Evolutionary conservation across 352 stramenopile species (phyloP), one percentile per base, ranked within the genome.

Genomic region (Phytophthora tentaculata): DNA sequence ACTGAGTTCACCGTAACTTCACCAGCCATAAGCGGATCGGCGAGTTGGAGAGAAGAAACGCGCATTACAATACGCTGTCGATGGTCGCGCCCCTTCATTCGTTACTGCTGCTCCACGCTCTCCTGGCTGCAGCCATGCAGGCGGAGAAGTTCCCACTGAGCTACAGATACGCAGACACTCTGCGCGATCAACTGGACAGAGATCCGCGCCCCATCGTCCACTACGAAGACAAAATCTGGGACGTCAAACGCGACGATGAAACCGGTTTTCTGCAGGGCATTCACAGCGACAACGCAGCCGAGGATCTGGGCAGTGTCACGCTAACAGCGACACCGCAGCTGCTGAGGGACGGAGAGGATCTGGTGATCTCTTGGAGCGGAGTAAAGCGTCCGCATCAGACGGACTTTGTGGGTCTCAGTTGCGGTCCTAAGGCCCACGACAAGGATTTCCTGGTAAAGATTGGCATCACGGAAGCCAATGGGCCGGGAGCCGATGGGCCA

Each of bases 391-490:
- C 81, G 17, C 78, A 91, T 61, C 59, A 67, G 9, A 79, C 77
- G 49, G 87, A 95, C 67, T 89, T 90, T 61, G 24, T 95, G 28
- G 81, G 68, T 16, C 68, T 95, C 59, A 91, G 78, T 57, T 95
- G 87, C 56, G 87, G 87, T 5, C 76, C 80, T 6, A 89, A 79
- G 24, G 47, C 56, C 10, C 69, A 83, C 50, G 55, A 77, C 29
- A 65, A 73, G 39, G 87, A 95, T 61, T 86, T 89, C 29, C 58
- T 95, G 19, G 51, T 75, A n/a, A 78, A 66, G 9, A 53, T 67
- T 63, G 69, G 68, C 20, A 75, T 69, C 59, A 84, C 62, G 28
- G 73, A 71, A 19, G 69, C 32, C n/a, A 67, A 69, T 64, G 56
- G 64, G 14, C 64, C 56, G 1, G 57, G 50, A 8, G 64, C 69